Evolutionary conservation across 2,329 filamentous ascomycete genomes (phyloP).

Genomic region (Fusarium tupiense): DNA sequence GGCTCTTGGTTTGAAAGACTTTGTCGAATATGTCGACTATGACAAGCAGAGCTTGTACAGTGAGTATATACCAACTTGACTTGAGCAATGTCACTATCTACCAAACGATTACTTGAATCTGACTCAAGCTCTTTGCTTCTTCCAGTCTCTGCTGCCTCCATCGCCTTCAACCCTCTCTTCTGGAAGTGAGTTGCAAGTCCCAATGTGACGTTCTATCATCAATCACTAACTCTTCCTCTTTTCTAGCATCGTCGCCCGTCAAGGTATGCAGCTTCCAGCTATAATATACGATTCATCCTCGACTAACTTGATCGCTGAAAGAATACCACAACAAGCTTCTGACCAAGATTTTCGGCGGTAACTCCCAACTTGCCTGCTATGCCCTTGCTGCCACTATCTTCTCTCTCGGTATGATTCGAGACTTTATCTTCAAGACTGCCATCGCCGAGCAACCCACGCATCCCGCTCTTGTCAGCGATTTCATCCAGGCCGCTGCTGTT

Average conservation of each 20-base stretch:
- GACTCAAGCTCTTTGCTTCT: constrained; percentile 17
- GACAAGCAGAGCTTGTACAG: constrained; percentile 72
- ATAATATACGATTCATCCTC: neutral
- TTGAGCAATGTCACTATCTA: neutral
- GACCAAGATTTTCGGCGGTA: constrained; percentile 85
- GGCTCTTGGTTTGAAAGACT: constrained; percentile 52
- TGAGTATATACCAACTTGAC: constrained; percentile 54
- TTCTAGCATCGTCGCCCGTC: constrained; percentile 79
- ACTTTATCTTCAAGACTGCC: constrained; percentile 86
- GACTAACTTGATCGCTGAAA: constrained; percentile 49
- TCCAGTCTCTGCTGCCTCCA: constrained; percentile 80
- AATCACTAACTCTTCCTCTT: constrained; percentile 47
- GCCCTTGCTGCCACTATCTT: constrained; percentile 90
- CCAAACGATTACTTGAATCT: constrained; percentile 17
- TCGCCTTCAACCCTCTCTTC: constrained; percentile 97
- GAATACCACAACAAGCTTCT: constrained; percentile 93
- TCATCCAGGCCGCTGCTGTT: constrained; percentile 71
- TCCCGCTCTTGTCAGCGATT: constrained; percentile 71
- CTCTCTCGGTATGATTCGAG: constrained; percentile 87
- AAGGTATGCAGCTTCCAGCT: constrained; percentile 63
- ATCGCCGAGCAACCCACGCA: constrained; percentile 80
- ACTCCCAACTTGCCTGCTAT: constrained; percentile 85
- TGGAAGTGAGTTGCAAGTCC: constrained; percentile 82
- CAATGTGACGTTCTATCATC: neutral
- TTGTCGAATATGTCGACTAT: constrained; percentile 74